phyloP scores from a whole-genome alignment of 2,329 filamentous ascomycete genomes.

The Fusarium sp. region DNA sequence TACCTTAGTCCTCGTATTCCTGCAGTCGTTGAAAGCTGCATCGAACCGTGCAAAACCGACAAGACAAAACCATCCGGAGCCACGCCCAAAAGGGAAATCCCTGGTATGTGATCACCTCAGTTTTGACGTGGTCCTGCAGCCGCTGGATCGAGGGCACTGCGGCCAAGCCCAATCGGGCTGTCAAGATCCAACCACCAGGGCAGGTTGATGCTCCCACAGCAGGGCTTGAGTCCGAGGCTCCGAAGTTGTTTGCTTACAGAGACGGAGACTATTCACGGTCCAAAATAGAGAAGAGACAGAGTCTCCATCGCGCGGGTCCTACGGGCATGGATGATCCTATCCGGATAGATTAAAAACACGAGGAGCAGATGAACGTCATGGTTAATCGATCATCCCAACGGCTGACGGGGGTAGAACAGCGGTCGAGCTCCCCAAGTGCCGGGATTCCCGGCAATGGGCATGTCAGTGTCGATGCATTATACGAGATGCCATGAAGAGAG shows the following conservation, averaged over 20 bases:
- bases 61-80: background rate
- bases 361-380: conserved; percentile 33
- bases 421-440: conserved; percentile 15
- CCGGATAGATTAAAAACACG: conserved; percentile 27
- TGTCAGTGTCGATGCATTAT: background rate
- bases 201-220: too few species aligned
- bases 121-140: conserved; percentile 16
- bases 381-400: background rate
- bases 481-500: conserved; percentile 14
- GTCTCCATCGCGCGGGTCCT: conserved; percentile 15
- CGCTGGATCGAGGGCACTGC: background rate
- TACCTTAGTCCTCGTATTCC: conserved; percentile 39
- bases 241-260: too few species aligned
- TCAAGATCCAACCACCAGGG: background rate
- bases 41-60: conserved; percentile 8
- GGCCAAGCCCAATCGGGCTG: background rate
- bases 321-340: conserved; percentile 31
- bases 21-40: conserved; percentile 28
- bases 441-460: conserved; percentile 22
- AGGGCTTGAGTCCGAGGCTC: background rate
- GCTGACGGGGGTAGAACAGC: conserved; percentile 9
- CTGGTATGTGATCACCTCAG: conserved; percentile 29
- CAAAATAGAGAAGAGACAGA: background rate
- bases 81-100: conserved; percentile 24
- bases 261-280: background rate